These are phyloP conservation scores for Lotmaria passim DNA, from an alignment of 208 protist genomes.

Conservation along the genomic window DNA sequence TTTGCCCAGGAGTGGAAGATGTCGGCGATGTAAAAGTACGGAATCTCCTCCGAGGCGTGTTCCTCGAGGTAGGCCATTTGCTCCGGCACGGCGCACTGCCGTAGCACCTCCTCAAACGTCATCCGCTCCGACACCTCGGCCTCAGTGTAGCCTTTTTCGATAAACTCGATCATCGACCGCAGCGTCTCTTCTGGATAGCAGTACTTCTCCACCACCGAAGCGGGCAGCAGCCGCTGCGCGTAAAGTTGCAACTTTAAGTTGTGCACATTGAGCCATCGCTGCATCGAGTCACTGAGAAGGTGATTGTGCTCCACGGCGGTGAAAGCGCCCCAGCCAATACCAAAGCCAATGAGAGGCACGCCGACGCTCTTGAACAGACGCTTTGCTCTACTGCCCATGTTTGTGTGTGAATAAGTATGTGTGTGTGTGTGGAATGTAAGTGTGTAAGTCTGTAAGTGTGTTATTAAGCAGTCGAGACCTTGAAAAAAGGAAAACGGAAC, in stretches of 20 bases:
- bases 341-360: slow-evolving; percentile 68
- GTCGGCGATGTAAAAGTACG: slow-evolving; percentile 91
- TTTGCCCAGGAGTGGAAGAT: slow-evolving; percentile 83
- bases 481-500: too few species aligned
- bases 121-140: slow-evolving; percentile 49
- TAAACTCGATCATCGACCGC: slow-evolving; percentile 44
- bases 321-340: slow-evolving; percentile 66
- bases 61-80: slow-evolving; percentile 87
- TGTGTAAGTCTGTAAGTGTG: not conserved
- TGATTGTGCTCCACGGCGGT: slow-evolving; percentile 45
- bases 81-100: slow-evolving; percentile 68
- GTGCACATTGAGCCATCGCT: slow-evolving; percentile 51
- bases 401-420: not conserved
- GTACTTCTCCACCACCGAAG: slow-evolving; percentile 58
- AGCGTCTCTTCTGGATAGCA: slow-evolving; percentile 58
- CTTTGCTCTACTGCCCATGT: slow-evolving; percentile 16
- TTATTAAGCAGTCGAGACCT: not conserved
- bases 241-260: slow-evolving; percentile 69
- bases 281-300: slow-evolving; percentile 39
- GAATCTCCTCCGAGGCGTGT: slow-evolving; percentile 81
- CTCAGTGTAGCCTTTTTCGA: slow-evolving; percentile 54
- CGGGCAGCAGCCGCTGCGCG: slow-evolving; percentile 59
- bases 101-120: slow-evolving; percentile 81
- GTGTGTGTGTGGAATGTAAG: not conserved
- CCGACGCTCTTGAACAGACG: slow-evolving; percentile 20